A percentile compares a stretch with the other conserved stretches of the same genome.
phyloP scores from a whole-genome alignment of 805 yeast genomes.

The Brettanomyces anomalus region DNA sequence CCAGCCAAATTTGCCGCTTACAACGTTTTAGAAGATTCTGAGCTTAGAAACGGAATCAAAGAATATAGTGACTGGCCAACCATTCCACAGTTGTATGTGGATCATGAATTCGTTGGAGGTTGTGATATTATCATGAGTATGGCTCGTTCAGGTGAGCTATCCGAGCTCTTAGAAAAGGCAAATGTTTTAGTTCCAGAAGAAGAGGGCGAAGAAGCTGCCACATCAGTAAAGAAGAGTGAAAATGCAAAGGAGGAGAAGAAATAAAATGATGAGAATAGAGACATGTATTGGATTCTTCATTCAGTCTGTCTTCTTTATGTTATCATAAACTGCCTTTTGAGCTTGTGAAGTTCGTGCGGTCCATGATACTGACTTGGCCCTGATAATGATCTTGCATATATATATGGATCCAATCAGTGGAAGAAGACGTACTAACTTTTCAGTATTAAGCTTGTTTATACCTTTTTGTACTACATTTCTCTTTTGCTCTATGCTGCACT shows the following conservation, averaged over 20 bases:
- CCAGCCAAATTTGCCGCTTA: conserved; percentile 95
- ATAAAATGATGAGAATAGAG: too few relatives aligned
- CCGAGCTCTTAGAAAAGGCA: conserved; percentile 72
- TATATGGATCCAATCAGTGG: background rate
- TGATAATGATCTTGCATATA: background rate
- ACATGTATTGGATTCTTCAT: too few relatives aligned
- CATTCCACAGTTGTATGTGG: conserved; percentile 89
- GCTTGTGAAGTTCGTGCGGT: too few relatives aligned
- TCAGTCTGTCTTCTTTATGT: too few relatives aligned
- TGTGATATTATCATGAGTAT: conserved; percentile 90
- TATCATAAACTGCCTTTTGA: too few relatives aligned
- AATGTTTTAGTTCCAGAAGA: conserved; percentile 77
- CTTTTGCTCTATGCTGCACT: too few relatives aligned
- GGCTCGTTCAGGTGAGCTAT: conserved; percentile 87
- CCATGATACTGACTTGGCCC: too few relatives aligned
- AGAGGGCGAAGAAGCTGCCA: conserved; percentile 42
- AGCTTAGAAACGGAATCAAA: conserved; percentile 89
- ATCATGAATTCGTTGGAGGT: conserved; percentile 92
- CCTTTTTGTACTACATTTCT: too few relatives aligned
- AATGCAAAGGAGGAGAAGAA: background rate
- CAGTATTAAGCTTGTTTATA: too few relatives aligned
- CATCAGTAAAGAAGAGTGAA: background rate
- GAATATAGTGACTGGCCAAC: conserved; percentile 98
- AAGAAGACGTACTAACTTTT: too few relatives aligned
- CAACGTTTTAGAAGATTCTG: conserved; percentile 91